Conservation (phyloP, 2,329 filamentous ascomycete species). For the Fusarium sp. region DNA sequence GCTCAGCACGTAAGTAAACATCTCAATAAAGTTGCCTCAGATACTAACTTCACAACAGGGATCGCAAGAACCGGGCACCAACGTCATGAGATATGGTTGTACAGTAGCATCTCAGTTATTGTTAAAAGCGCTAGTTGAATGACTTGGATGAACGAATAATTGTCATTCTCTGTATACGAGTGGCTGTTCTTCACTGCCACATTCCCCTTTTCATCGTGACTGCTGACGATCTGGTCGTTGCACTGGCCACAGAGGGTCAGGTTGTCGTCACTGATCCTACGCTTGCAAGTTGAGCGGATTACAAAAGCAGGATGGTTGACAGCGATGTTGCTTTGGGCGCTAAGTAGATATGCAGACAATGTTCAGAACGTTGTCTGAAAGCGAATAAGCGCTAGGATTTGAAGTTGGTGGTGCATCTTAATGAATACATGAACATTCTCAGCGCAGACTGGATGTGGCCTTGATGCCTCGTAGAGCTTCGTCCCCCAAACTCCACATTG, state of each 20-base stretch:
- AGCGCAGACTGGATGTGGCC: neutral
- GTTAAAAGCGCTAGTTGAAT: slow-evolving; percentile 33
- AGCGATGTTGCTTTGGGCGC: slow-evolving; percentile 33
- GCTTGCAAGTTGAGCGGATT: slow-evolving; percentile 30
- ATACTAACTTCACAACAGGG: slow-evolving; percentile 29
- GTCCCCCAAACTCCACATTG: neutral
- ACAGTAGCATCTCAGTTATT: slow-evolving; percentile 46
- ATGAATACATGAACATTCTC: slow-evolving; percentile 48
- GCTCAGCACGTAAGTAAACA: slow-evolving; percentile 84
- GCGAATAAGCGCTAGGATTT: slow-evolving; percentile 37
- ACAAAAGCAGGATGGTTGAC: slow-evolving; percentile 41
- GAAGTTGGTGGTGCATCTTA: slow-evolving; percentile 46
- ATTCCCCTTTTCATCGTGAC: slow-evolving; percentile 40
- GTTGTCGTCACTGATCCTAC: slow-evolving; percentile 17
- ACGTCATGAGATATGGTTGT: slow-evolving; percentile 45
- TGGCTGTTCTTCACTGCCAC: slow-evolving; percentile 36
- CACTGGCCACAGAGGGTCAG: slow-evolving; percentile 17
- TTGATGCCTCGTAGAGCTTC: neutral
- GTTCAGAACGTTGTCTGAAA: slow-evolving; percentile 43
- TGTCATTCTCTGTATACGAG: slow-evolving; percentile 29
- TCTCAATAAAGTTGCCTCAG: neutral
- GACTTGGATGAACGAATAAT: slow-evolving; percentile 42
- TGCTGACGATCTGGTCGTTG: slow-evolving; percentile 30
- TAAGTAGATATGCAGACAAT: slow-evolving; percentile 41
- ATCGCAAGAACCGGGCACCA: slow-evolving; percentile 48